phyloP scores from a whole-genome alignment of 192 early-diverging fungal genomes.

The Coemansia nantahalensis region DNA sequence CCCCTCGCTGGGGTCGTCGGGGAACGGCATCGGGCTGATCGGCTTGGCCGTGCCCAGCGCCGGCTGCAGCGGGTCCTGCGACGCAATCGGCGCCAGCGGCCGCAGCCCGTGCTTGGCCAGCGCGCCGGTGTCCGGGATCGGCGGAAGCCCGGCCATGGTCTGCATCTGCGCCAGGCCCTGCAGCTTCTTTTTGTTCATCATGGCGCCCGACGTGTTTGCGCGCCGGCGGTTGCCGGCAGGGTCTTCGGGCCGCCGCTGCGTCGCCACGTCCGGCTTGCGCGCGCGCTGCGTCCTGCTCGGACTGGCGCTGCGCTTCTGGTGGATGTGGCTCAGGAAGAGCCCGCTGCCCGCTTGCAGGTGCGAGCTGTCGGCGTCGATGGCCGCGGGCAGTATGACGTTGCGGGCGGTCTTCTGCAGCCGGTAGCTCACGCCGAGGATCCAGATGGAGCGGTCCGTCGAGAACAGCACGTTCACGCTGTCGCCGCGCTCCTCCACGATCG shows the following conservation, averaged over 20 bases:
- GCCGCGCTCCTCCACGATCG: conserved; percentile 49
- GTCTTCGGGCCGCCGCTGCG: conserved; percentile 48
- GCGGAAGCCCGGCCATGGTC: conserved; percentile 30
- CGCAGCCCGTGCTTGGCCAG: conserved; percentile 26
- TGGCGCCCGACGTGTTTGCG: conserved; percentile 50
- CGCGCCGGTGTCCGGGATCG: conserved; percentile 16
- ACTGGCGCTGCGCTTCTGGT: conserved; percentile 50
- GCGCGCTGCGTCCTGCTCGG: conserved; percentile 23
- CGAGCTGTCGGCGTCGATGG: conserved; percentile 43
- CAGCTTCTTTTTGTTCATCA: conserved; percentile 53
- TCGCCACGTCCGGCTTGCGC: conserved; percentile 25
- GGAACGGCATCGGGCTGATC: conserved; percentile 49
- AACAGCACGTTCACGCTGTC: conserved; percentile 51
- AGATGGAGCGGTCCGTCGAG: conserved; percentile 46
- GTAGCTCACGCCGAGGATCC: conserved; percentile 52
- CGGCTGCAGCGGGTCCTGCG: conserved; percentile 40
- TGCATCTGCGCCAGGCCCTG: conserved; percentile 49
- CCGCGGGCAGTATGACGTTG: conserved; percentile 41
- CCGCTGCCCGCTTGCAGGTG: conserved; percentile 48
- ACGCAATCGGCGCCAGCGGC: conserved; percentile 48
- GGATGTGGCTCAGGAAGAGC: conserved; percentile 47
- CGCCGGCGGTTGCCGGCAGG: conserved; percentile 33
- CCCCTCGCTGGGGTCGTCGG: conserved; percentile 24
- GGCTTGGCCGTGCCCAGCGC: conserved; percentile 11
- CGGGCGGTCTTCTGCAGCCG: conserved; percentile 44